Evolutionary conservation across 2,329 filamentous ascomycete species (phyloP).

Genomic region (Lanzia echinophila): DNA sequence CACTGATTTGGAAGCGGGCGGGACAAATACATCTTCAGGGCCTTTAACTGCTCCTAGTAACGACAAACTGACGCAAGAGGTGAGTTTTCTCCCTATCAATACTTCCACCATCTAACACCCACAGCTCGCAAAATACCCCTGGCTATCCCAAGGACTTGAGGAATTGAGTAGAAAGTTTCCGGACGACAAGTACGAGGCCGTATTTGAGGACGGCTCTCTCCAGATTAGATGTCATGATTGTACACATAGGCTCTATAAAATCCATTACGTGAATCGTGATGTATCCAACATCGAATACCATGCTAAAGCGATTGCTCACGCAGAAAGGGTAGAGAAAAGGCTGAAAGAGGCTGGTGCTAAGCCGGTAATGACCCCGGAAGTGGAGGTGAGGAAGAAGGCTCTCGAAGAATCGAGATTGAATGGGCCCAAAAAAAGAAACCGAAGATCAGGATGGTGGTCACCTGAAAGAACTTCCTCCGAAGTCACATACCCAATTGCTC

Average conservation of each 20-base stretch:
- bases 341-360: background rate
- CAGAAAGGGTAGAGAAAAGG: background rate
- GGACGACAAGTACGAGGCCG: conserved; percentile 3
- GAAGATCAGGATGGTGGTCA: background rate
- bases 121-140: conserved; percentile 7
- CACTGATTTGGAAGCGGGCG: background rate
- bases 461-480: too few relatives aligned
- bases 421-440: background rate
- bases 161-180: conserved; percentile 5
- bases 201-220: background rate
- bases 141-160: conserved; percentile 2
- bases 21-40: background rate
- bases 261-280: conserved; percentile 7
- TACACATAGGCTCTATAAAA: conserved; percentile 3
- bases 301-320: conserved; percentile 3
- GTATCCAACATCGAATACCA: conserved; percentile 8
- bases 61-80: background rate
- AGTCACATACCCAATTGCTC: too few relatives aligned
- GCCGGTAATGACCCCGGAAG: background rate
- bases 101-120: background rate
- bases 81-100: background rate
- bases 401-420: background rate
- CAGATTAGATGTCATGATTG: conserved; percentile 5
- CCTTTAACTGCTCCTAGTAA: background rate
- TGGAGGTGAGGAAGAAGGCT: background rate